Evolutionary conservation across 352 stramenopile species (phyloP).

Genomic region (Pythium phragmiticola): DNA sequence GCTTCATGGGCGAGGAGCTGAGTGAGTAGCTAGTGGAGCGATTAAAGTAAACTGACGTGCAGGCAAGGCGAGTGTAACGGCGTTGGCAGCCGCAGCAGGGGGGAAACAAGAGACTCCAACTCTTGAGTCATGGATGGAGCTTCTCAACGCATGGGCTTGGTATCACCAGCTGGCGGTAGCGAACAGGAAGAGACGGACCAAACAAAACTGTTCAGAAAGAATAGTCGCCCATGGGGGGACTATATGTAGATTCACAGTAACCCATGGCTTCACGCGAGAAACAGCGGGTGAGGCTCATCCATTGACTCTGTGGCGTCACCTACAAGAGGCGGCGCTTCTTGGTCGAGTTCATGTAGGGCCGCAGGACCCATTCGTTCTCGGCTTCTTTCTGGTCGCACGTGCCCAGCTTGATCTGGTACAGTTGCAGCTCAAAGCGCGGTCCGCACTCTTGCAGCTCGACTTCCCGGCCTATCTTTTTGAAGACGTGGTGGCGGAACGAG

Average conservation of each 20-base stretch:
- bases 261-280: no score
- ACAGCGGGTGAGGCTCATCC: no score
- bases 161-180: constrained; percentile 5
- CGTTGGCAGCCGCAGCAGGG: no score
- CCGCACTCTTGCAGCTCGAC: constrained; percentile 96
- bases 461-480: constrained; percentile 91
- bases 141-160: no score
- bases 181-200: constrained; percentile 11
- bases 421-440: constrained; percentile 98
- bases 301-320: not conserved
- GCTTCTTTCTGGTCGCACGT: constrained; percentile 99
- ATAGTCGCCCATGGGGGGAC: constrained; percentile 3
- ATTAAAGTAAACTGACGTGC: not conserved
- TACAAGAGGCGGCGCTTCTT: constrained; percentile 94
- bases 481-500: constrained; percentile 99
- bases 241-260: not conserved
- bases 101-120: no score
- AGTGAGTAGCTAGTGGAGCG: not conserved
- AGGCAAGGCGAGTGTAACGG: not conserved
- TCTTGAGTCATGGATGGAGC: not conserved
- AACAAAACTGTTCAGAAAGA: not conserved
- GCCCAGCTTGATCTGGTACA: constrained; percentile 98
- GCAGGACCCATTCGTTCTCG: constrained; percentile 99
- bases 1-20: constrained; percentile 7
- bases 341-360: constrained; percentile 99